Evolutionary conservation across 2,329 filamentous ascomycete genomes (phyloP).

Genomic region (Beauveria asiatica): DNA sequence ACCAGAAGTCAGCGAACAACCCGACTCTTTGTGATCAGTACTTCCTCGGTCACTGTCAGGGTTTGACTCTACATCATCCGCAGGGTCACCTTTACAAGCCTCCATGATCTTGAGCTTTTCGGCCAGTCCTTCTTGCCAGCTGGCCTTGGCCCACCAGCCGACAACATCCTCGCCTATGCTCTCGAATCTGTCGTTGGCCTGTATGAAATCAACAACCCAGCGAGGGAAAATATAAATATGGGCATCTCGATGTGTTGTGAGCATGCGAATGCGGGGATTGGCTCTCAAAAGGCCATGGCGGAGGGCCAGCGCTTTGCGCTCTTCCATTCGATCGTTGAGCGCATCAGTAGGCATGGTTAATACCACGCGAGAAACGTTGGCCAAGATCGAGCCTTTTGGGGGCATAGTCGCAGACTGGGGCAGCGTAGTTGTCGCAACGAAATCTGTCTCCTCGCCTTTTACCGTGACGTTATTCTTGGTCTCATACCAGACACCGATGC

Average conservation of each 20-base stretch:
- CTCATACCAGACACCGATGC: conserved; percentile 84
- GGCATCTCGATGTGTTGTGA: conserved; percentile 78
- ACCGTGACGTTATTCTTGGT: conserved; percentile 66
- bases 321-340: conserved; percentile 72
- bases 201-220: conserved; percentile 82
- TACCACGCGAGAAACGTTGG: conserved; percentile 68
- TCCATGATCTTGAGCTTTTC: conserved; percentile 67
- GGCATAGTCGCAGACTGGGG: conserved; percentile 38
- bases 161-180: conserved; percentile 86
- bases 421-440: conserved; percentile 70
- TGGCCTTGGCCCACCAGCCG: conserved; percentile 91
- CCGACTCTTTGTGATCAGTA: conserved; percentile 8
- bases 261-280: conserved; percentile 69
- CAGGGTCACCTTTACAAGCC: conserved; percentile 38
- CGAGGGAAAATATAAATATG: conserved; percentile 91
- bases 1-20: not conserved
- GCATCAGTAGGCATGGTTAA: conserved; percentile 83
- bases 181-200: conserved; percentile 71
- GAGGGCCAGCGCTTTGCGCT: conserved; percentile 63
- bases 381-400: conserved; percentile 53
- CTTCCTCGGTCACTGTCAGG: conserved; percentile 22
- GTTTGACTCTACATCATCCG: conserved; percentile 29
- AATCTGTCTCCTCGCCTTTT: conserved; percentile 90
- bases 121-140: conserved; percentile 76
- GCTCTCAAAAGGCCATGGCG: conserved; percentile 67